Evolutionary conservation across 2,329 filamentous ascomycete genomes (phyloP), one percentile per base, ranked within the genome.

Genomic region (Penicillium sp.): DNA sequence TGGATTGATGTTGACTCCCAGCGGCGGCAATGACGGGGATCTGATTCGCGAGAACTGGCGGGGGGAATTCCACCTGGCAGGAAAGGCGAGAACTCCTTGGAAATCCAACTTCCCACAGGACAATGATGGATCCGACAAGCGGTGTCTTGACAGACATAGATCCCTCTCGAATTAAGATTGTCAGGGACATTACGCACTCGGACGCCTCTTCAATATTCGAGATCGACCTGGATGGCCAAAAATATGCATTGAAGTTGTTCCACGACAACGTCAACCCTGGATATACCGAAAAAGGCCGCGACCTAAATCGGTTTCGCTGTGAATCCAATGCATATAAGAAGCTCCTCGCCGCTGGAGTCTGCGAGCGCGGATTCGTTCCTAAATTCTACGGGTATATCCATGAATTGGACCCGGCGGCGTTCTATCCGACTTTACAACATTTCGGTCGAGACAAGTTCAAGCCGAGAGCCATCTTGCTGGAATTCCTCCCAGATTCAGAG

Each of bases 231-330:
- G 17, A 48, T 33, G 45, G 41, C 18, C 21, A 43, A 26, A 41
- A 38, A 14, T 48, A 41, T 36, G 38, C 39, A 20, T 23, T 50
- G 30, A 52, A 50, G 34, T 17, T 54, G 26, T 53, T 46, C 28
- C 51, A 57, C 35, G 40, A 53, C 29, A 48, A 51, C 32, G 54
- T 50, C 18, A 45, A 57, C 36, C 48, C 45, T 20, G 54, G 51
- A 27, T 51, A 49, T 46, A 41, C 44, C 8, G 29, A 47, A 10
- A 45, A 47, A 20, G 50, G 52, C 7, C 50, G 52, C 14, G 54
- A 54, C 39, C 25, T 56, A 18, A 53, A 56, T 20, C 41, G 53
- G 11, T 53, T 50, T 38, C 48, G 54, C 36, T 55, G 51, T 33
- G 51, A 58, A 39, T 21, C 35, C 0, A 51, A 49, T 28, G 51